Conservation (phyloP, 2,329 filamentous ascomycete genomes). For the Stylonectria norvegica region DNA sequence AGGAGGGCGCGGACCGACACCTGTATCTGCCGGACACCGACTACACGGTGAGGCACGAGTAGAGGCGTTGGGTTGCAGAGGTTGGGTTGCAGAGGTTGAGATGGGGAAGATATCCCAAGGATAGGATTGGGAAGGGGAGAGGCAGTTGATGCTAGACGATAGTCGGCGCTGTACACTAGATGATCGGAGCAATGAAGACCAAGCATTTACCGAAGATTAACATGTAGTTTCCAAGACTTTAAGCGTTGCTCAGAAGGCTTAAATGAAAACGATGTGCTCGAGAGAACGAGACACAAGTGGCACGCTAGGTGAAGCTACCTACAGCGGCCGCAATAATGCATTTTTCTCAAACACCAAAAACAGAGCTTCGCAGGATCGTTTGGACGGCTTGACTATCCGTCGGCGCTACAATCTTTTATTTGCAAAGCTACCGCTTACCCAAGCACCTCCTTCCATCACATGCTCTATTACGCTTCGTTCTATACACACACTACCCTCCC, state of each 20-base stretch:
- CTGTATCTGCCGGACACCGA: slow-evolving; percentile 91
- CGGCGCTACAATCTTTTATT: too few relatives aligned
- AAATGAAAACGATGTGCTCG: too few relatives aligned
- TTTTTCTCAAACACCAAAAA: too few relatives aligned
- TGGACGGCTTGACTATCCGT: too few relatives aligned
- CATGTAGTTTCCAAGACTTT: neutral
- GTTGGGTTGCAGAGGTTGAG: slow-evolving; percentile 15
- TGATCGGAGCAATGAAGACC: slow-evolving; percentile 26
- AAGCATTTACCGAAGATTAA: slow-evolving; percentile 18
- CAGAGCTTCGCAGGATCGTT: too few relatives aligned
- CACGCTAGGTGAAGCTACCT: too few relatives aligned
- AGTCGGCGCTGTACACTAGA: slow-evolving; percentile 29
- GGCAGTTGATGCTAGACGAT: slow-evolving; percentile 18
- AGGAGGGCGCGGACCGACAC: slow-evolving; percentile 85
- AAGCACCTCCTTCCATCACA: too few relatives aligned
- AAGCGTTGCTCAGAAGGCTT: too few relatives aligned
- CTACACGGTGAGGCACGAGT: slow-evolving; percentile 71
- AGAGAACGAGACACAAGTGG: too few relatives aligned
- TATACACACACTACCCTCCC: neutral
- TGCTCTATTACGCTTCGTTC: slow-evolving; percentile 9
- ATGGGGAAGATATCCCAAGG: slow-evolving; percentile 11
- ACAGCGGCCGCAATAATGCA: too few relatives aligned
- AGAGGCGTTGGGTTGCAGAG: slow-evolving; percentile 31
- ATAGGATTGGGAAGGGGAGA: slow-evolving; percentile 8
- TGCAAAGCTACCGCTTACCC: too few relatives aligned